Percentiles rank a stretch among this genome's conserved stretches.
Conservation (phyloP, 2,329 filamentous ascomycete genomes). For the Pyrenochaeta sp. region DNA sequence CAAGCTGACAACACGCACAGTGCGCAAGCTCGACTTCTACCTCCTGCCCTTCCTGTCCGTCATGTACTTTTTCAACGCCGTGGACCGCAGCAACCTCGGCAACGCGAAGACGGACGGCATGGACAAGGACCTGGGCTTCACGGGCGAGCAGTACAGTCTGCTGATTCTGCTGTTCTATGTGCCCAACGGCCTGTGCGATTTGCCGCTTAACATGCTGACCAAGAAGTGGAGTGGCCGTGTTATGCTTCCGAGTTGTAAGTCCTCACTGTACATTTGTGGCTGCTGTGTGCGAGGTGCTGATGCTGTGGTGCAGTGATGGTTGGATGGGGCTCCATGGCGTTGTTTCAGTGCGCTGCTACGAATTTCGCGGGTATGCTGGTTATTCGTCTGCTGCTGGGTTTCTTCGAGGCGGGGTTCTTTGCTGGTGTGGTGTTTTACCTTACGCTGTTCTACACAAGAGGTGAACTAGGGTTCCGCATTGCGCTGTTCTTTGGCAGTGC, state of each 20-base stretch:
- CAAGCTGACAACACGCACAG: slow-evolving; percentile 5
- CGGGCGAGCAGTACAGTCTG: slow-evolving; percentile 53
- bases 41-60: slow-evolving; percentile 54
- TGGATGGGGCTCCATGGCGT: slow-evolving; percentile 58
- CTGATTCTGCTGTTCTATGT: slow-evolving; percentile 60
- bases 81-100: slow-evolving; percentile 55
- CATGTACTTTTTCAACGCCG: slow-evolving; percentile 51
- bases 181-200: slow-evolving; percentile 58
- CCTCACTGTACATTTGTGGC: too few relatives aligned
- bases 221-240: slow-evolving; percentile 56
- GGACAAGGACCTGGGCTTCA: slow-evolving; percentile 54
- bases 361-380: slow-evolving; percentile 59
- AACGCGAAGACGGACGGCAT: slow-evolving; percentile 61
- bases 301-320: slow-evolving; percentile 48
- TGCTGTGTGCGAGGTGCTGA: too few relatives aligned
- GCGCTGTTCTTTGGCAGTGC: slow-evolving; percentile 56
- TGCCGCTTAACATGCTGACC: slow-evolving; percentile 59
- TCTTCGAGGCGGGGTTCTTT: slow-evolving; percentile 63
- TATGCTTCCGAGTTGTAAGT: slow-evolving; percentile 48
- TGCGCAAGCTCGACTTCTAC: slow-evolving; percentile 52
- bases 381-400: slow-evolving; percentile 58
- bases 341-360: slow-evolving; percentile 58
- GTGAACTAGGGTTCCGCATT: slow-evolving; percentile 54
- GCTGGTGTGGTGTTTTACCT: slow-evolving; percentile 63
- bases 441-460: slow-evolving; percentile 57